Percentiles rank a stretch among this genome's conserved stretches.
These are phyloP conservation scores for Myxozyma nipponensis DNA, from an alignment of 805 yeast genomes.

Conservation along the genomic window DNA sequence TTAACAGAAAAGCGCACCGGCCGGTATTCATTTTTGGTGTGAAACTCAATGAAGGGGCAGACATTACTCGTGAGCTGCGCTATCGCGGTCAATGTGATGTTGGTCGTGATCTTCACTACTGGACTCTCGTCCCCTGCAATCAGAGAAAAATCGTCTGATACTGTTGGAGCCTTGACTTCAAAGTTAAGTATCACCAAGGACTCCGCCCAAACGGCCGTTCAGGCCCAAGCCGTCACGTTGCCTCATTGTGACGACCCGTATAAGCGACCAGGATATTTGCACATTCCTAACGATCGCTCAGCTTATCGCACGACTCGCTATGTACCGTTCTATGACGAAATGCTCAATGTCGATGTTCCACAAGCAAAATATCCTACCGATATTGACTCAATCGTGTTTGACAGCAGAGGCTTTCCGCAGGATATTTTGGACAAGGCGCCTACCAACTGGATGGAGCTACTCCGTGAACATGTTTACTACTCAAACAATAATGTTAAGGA, in stretches of 20 bases:
- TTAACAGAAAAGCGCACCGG: too few species aligned
- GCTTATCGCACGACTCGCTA: neutral
- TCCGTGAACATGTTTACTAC: constrained; percentile 6
- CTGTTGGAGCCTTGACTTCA: neutral
- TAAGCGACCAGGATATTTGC: constrained; percentile 9
- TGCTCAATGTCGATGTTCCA: constrained; percentile 3
- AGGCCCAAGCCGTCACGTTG: neutral
- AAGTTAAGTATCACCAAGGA: neutral
- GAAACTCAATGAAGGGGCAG: neutral
- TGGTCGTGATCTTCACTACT: neutral
- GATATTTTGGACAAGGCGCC: constrained; percentile 6
- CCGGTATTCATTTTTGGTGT: too few species aligned
- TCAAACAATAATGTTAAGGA: neutral
- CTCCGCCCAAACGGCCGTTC: neutral
- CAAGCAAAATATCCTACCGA: neutral
- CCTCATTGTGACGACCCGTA: constrained; percentile 1
- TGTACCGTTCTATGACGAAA: constrained; percentile 14
- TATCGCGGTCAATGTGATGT: neutral
- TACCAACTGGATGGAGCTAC: constrained; percentile 9
- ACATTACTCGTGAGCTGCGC: neutral
- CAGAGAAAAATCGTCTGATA: neutral
- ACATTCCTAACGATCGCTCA: constrained; percentile 1
- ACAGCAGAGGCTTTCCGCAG: neutral
- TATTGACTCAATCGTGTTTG: neutral
- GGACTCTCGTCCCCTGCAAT: neutral